These are phyloP conservation scores for Sabuloglossum arenarium DNA, from an alignment of 495 filamentous ascomycete species.

Conservation along the genomic window DNA sequence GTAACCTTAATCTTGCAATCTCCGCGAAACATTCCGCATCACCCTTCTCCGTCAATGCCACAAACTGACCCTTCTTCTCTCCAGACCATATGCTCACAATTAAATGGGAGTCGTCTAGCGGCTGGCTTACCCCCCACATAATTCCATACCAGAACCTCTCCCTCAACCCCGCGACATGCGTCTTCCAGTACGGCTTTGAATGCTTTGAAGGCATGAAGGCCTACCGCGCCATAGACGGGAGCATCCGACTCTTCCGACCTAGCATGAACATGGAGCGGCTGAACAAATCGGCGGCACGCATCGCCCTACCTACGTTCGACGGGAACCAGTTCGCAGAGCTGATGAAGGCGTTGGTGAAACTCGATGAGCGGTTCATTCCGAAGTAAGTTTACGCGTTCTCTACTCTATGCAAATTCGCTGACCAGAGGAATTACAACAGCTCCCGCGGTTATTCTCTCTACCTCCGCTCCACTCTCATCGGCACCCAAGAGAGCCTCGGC, in stretches of 20 bases:
- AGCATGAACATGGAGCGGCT: constrained; percentile 89
- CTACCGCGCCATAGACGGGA: constrained; percentile 57
- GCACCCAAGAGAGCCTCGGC: constrained; percentile 81
- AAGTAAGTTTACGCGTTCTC: constrained; percentile 19
- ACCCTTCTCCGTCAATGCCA: too few relatives aligned
- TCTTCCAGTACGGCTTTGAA: constrained; percentile 95
- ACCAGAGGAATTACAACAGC: constrained; percentile 16
- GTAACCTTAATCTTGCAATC: too few relatives aligned
- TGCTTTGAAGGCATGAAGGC: constrained; percentile 99
- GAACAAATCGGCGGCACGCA: constrained; percentile 73
- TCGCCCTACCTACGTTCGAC: constrained; percentile 75
- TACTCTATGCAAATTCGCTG: too few relatives aligned
- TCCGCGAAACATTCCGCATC: too few relatives aligned
- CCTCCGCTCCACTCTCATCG: constrained; percentile 89
- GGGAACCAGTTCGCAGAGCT: constrained; percentile 50
- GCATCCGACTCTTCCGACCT: constrained; percentile 73
- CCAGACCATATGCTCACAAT: constrained; percentile 93
- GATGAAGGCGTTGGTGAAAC: constrained; percentile 52
- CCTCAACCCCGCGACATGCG: constrained; percentile 87
- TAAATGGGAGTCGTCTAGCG: constrained; percentile 69
- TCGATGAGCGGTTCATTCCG: constrained; percentile 82
- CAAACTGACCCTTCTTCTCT: too few relatives aligned
- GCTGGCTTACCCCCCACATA: constrained; percentile 67
- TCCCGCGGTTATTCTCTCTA: constrained; percentile 77
- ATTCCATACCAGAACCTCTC: constrained; percentile 90